Percentiles rank a stretch among this genome's conserved stretches.
phyloP scores from a whole-genome alignment of 2,329 filamentous ascomycete genomes.

The Pyrenophora seminiperda region DNA sequence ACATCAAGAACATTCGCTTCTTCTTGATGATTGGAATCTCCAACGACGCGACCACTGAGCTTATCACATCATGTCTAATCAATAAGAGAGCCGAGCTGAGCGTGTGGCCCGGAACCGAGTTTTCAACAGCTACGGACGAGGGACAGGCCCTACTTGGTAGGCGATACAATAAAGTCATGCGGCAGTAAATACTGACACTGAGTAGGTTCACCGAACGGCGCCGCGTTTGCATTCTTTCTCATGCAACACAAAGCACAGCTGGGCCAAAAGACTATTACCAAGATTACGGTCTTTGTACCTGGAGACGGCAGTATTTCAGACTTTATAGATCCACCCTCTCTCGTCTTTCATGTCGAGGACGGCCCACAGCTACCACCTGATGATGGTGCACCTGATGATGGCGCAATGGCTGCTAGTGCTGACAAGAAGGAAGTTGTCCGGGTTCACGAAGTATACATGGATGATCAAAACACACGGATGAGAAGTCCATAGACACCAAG shows the following conservation, averaged over 20 bases:
- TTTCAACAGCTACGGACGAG: constrained; percentile 18
- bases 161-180: neutral
- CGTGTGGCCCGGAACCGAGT: constrained; percentile 26
- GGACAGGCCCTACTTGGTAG: constrained; percentile 24
- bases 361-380: neutral
- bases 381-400: neutral
- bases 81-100: constrained; percentile 4
- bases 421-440: neutral
- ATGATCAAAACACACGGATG: no score
- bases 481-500: no score
- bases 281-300: constrained; percentile 19
- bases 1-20: constrained; percentile 20
- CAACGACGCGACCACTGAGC: constrained; percentile 22
- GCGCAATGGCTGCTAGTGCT: neutral
- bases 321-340: constrained; percentile 21
- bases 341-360: constrained; percentile 22
- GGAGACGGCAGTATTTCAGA: constrained; percentile 15
- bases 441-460: neutral
- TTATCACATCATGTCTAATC: constrained; percentile 22
- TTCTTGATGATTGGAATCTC: constrained; percentile 27
- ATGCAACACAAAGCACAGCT: constrained; percentile 27
- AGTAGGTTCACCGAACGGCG: constrained; percentile 25
- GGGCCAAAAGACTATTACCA: constrained; percentile 22
- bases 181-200: neutral
- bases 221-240: constrained; percentile 29